Evolutionary conservation across 1,284 basidiomycete species (phyloP), one percentile per base, ranked within the genome.

Genomic region (Violaceomyces palustris): DNA sequence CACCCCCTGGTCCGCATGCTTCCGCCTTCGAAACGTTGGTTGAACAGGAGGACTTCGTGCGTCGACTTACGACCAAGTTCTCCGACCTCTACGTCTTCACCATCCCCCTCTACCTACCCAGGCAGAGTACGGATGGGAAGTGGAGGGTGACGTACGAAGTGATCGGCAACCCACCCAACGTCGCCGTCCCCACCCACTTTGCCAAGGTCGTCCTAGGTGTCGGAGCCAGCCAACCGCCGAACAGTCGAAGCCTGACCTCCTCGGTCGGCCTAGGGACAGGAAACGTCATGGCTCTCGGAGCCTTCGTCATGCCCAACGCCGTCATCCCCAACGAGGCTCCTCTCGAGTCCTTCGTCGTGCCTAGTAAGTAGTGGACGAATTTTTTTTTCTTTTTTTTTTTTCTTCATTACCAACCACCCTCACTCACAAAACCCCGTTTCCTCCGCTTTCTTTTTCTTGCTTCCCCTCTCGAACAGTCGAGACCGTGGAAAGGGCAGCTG

Each of bases 21-120:
- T 96, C 91, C 92, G 91, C 91, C 8, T 94, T 92, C 72, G 75
- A n/a, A n/a, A n/a, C n/a, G n/a, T n/a, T n/a, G n/a, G n/a, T n/a
- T n/a, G n/a, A n/a, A n/a, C 92, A 9, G 2, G 94, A 98, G 75
- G 86, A 94, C 67, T 98, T 93, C 83, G 93, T 90, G 72, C 81
- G 94, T 22, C 80, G 85, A 8, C 79, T 98, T 32, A 97, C 93
- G 0, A 79, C 77, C 18, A 81, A 79, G 21, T 98, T 96, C 73
- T 78, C 86, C 38, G 91, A 98, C 69, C 90, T 98, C 37, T 98
- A 93, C 74, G 84, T 98, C 30, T 99, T 98, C 75, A 99, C 94
- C 7, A 80, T 99, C 19, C 94, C 94, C 0, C 79, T 99, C n/a
- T 98, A 98, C 76, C 81, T 98, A 10, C 94, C 94, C 2, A 83